Base-by-base conservation (phyloP, 73 alveolate genomes). In the Effrenium voratum region DNA sequence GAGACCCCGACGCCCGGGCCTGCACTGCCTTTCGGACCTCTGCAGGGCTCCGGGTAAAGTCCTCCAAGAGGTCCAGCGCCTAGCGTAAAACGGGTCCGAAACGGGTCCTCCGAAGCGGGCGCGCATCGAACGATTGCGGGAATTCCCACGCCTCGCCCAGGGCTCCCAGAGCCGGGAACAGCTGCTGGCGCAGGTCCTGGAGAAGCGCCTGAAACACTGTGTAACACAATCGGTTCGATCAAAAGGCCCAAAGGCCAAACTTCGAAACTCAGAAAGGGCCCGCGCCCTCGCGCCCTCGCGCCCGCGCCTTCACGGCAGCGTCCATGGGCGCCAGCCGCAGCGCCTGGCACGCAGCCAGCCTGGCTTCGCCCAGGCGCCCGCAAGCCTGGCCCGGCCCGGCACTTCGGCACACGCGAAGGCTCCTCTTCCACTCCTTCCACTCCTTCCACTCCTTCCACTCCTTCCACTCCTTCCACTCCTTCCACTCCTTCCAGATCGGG, bases 341-440 rank as follows among this genome's bases (percentile, higher is more conserved):
- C 8, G 85, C 95, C 30, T 87, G 70, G 32, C 95, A 87, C 8
- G 85, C 73, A 22, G 95, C 79, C 85, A 87, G 43, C n/a, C 95
- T 63, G 26, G 95, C 95, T 10, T 87, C 95, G 22, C 95, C 95
- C 95, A 87, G 70, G 43, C 85, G 95, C 24, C 95, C 95, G 41
- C 24, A 2, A 16, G 95, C 95, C 95, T 87, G 55, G 28, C 30
- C 16, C 30, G 30, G 16, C 38, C n/a, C n/a, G n/a, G n/a, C n/a
- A n/a, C n/a, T n/a, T n/a, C n/a, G n/a, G n/a, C n/a, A n/a, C n/a
- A n/a, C n/a, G n/a, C n/a, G n/a, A n/a, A n/a, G n/a, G n/a, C 75
- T 38, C 77, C 43, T 30, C 26, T 28, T 2, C 43, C 77, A 63
- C 1, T 10, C 34, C 77, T 63, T 63, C 38, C 43, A 28, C 43